Evolutionary conservation across 305 asterid genomes (phyloP), one percentile per base, ranked within the genome.

Genomic region (Fraxinus angustifolia): DNA sequence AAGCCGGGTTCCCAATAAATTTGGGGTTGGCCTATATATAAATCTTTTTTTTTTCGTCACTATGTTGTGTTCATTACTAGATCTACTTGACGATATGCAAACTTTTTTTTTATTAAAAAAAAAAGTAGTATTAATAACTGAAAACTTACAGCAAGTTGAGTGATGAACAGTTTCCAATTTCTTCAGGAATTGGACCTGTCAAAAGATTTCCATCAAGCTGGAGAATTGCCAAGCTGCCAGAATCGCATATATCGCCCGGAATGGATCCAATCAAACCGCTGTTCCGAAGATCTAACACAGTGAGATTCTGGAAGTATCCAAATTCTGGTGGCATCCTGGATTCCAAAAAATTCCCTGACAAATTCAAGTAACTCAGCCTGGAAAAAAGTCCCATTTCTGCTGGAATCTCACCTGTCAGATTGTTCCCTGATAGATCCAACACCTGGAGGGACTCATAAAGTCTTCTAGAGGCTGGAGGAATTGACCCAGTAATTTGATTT

Each of bases 191-290:
- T 4, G 89, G 87, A 23, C 97, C 98, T 11, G 91, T 87, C 78
- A 96, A 84, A 14, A 88, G 86, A 82, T 96, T 96, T 16, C 91
- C 98, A 89, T 96, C 99, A 40, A 96, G 95, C 81, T 96, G 99
- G 79, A 96, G 94, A 56, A 96, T 92, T 14, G 84, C 90, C 84
- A 96, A 83, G 91, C 92, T 92, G 71, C 95, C 94, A 8, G 99
- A 94, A 60, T 89, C 93, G 80, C 98, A 96, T 11, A 96, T 87
- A 78, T 92, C 97, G 28, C 86, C 90, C 0, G 99, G 99, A 76
- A 96, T 90, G 0, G 90, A 65, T 56, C 99, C 98, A 31, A 82
- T 77, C 80, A 96, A 74, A 2, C 87, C 90, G 67, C 90, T 87
- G 76, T 67, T 82, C 5, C 97, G 87, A 78, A 94, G 91, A 91